Base-by-base conservation (phyloP, 1,284 basidiomycete genomes). In the Pyrrhoderma lamaoense region DNA sequence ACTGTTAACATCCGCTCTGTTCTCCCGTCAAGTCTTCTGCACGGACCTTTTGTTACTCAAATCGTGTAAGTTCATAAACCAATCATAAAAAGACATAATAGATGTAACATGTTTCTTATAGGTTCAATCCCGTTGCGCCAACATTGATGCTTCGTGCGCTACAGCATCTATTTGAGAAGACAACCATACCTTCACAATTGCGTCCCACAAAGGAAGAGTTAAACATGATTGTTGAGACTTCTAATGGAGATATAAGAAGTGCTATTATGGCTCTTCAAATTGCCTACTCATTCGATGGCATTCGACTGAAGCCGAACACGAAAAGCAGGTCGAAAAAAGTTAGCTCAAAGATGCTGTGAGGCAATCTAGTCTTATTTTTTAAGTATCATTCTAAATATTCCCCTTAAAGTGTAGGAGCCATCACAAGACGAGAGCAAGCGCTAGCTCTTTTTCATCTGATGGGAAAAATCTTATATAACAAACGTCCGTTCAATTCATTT, bases 381-480 rank as follows among this genome's bases (percentile, higher is more conserved):
- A 5, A 40, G 7, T 40, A 16, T 5, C 42, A 45, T 1, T 5
- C 21, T n/a, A n/a, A n/a, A n/a, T n/a, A n/a, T 31, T 31, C 11
- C 11, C 7, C n/a, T 21, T 37, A n/a, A 19, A 40, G 19, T 14
- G 58, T 93, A 57, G 84, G 90, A 62, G 76, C 79, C 2, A 74
- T 93, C 1, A 88, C 89, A 14, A 70, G 85, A 49, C 74, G 92
- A 45, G 95, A 98, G 60, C 85, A 92, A 59, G 88, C 84, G 51
- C 70, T 99, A 8, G 83, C 80, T 2, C 70, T 99, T 37, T 99
- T 98, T 62, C 96, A 98, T 68, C 71, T 97, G 5, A 70, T 99
- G 35, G 96, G 95, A 4, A 95, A 90, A 67, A 78, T 98, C 2
- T 67, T 99, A 46, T 99, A 95, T 66, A 98, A 96, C 67, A 99